Conservation (phyloP, 768 basidiomycete species). For the Hygrocybe coccinea region DNA sequence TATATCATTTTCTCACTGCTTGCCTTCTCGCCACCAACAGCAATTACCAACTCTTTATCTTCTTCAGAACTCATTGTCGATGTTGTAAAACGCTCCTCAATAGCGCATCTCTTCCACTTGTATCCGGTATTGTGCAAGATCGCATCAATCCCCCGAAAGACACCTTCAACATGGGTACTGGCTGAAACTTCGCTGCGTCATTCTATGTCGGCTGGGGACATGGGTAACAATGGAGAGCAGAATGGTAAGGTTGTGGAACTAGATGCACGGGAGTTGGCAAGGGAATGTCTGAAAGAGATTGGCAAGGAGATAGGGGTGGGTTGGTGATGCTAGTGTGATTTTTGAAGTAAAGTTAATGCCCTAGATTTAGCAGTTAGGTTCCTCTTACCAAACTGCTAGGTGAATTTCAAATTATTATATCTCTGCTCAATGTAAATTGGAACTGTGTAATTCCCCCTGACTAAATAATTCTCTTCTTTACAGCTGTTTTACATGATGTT, state of each 20-base stretch:
- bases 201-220: constrained; percentile 11
- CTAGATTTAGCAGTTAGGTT: too few species aligned
- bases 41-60: constrained; percentile 40
- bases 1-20: not conserved
- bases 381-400: too few species aligned
- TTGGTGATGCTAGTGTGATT: constrained; percentile 16
- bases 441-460: too few species aligned
- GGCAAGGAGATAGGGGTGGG: constrained; percentile 68
- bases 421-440: too few species aligned
- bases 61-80: constrained; percentile 60
- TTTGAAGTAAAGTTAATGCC: too few species aligned
- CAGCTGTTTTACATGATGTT: too few species aligned
- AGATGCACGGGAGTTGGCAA: constrained; percentile 63
- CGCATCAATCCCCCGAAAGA: constrained; percentile 61
- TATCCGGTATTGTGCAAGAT: constrained; percentile 78
- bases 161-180: constrained; percentile 63
- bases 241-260: constrained; percentile 39
- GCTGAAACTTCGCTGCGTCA: constrained; percentile 3
- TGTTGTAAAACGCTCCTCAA: constrained; percentile 65
- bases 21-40: too few species aligned
- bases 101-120: constrained; percentile 86
- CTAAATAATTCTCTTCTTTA: too few species aligned
- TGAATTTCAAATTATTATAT: too few species aligned
- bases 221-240: constrained; percentile 15
- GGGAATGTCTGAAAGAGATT: constrained; percentile 60